Percentiles rank a stretch among this genome's conserved stretches.
These are phyloP conservation scores for Colletotrichum truncatum DNA, from an alignment of 2,329 filamentous ascomycete species.

Conservation along the genomic window DNA sequence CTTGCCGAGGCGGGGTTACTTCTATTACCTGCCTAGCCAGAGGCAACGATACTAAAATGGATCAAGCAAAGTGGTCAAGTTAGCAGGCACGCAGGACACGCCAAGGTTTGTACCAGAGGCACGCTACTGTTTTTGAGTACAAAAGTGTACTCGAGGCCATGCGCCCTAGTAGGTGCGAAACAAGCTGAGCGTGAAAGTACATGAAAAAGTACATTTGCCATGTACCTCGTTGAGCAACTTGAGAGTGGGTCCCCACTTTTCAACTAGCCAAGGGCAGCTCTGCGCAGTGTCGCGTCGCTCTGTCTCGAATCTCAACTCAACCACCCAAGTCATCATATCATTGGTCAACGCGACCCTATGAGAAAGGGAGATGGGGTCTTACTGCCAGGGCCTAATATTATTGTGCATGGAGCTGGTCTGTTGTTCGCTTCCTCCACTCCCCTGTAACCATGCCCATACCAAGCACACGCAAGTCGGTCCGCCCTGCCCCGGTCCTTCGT, in stretches of 20 bases:
- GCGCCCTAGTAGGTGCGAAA: too few species aligned
- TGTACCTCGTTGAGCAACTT: too few species aligned
- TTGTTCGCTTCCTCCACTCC: constrained; percentile 5
- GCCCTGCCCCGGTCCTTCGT: background rate
- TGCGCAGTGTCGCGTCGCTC: background rate
- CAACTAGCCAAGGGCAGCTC: too few species aligned
- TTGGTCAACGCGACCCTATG: constrained; percentile 1
- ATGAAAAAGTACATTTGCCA: too few species aligned
- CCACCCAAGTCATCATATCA: background rate
- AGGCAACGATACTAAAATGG: too few species aligned
- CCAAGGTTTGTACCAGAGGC: background rate
- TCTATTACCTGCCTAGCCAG: background rate
- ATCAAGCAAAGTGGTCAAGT: too few species aligned
- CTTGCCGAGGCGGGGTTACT: too few species aligned
- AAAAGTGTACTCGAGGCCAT: too few species aligned
- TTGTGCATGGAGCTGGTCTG: constrained; percentile 18
- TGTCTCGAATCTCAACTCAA: constrained; percentile 23
- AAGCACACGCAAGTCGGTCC: background rate
- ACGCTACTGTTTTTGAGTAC: background rate
- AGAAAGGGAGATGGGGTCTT: constrained; percentile 7
- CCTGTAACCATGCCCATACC: too few species aligned
- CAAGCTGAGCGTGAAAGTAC: too few species aligned
- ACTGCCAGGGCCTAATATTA: constrained; percentile 12
- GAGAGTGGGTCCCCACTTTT: too few species aligned
- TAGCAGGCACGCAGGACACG: too few species aligned